Evolutionary conservation across 306 rosid species (phyloP).

Genomic region (Albizia julibrissin): DNA sequence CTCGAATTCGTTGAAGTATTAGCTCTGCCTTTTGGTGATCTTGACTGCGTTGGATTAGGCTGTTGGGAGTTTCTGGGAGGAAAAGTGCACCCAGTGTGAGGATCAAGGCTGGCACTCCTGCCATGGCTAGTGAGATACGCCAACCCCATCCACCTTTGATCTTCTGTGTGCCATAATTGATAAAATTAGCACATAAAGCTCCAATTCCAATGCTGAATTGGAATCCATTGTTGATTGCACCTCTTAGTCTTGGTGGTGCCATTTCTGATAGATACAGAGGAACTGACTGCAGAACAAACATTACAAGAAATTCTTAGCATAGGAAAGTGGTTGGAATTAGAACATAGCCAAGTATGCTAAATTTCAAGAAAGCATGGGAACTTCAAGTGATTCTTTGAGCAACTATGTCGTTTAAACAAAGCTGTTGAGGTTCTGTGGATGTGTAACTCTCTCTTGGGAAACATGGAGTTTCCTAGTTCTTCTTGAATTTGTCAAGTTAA

Average conservation of each 20-base stretch:
- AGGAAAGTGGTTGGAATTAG: not conserved
- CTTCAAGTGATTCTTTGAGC: not conserved
- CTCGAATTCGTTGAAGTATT: conserved; percentile 49
- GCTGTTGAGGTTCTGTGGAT: not conserved
- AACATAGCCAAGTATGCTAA: not conserved
- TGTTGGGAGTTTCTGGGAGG: conserved; percentile 87
- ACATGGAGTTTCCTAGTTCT: not conserved
- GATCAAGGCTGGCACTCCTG: not conserved
- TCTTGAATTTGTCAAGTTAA: not conserved
- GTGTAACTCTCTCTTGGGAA: not conserved
- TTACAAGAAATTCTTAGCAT: conserved; percentile 1
- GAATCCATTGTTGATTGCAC: conserved; percentile 81
- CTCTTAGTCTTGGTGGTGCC: conserved; percentile 72
- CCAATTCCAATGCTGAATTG: conserved; percentile 75
- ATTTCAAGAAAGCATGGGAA: not conserved
- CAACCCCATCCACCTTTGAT: conserved; percentile 1
- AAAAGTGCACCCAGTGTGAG: conserved; percentile 45
- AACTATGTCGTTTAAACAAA: not conserved
- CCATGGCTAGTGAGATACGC: conserved; percentile 5
- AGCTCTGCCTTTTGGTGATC: conserved; percentile 52
- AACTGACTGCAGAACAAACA: conserved; percentile 53
- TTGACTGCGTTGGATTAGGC: conserved; percentile 57
- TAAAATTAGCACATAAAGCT: conserved; percentile 57
- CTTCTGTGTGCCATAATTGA: conserved; percentile 53
- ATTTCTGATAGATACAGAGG: conserved; percentile 60